A percentile compares a stretch with the other conserved stretches of the same genome.
Conservation (phyloP, 148 eudicot genomes). For the Rhododendron kiyosumense region DNA sequence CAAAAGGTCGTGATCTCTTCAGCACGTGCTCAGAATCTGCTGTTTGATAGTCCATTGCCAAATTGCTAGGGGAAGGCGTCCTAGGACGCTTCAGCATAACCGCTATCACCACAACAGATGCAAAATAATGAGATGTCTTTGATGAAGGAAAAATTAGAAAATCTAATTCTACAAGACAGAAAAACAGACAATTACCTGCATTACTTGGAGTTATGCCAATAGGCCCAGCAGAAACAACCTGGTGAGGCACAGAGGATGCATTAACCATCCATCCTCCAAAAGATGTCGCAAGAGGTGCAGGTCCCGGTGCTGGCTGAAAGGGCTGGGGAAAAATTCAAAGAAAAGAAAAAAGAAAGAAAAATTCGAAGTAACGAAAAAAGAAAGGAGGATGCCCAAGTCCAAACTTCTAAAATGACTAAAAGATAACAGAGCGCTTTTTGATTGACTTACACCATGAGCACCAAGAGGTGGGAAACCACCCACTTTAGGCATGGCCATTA, state of each 20-base stretch:
- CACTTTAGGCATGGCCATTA: conserved; percentile 2
- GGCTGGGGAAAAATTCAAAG: conserved; percentile 21
- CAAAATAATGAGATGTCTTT: conserved; percentile 1
- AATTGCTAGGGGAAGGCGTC: conserved; percentile 40
- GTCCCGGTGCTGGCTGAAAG: conserved; percentile 39
- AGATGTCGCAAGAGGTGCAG: conserved; percentile 33
- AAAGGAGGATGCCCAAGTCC: not conserved
- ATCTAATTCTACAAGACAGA: not conserved
- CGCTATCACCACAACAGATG: conserved; percentile 23
- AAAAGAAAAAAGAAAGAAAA: conserved; percentile 1
- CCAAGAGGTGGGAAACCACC: conserved; percentile 39
- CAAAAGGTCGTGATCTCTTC: conserved; percentile 58
- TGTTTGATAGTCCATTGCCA: conserved; percentile 44
- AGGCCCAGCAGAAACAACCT: conserved; percentile 39
- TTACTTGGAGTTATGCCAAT: conserved; percentile 29
- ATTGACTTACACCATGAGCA: conserved; percentile 53
- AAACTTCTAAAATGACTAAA: not conserved
- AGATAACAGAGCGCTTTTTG: not conserved
- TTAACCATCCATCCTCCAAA: conserved; percentile 59
- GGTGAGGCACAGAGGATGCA: conserved; percentile 44
- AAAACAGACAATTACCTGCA: conserved; percentile 30
- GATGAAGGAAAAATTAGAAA: not conserved
- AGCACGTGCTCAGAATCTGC: conserved; percentile 51
- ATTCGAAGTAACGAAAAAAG: not conserved
- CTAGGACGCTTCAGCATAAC: conserved; percentile 54